Evolutionary conservation across 805 yeast genomes (phyloP), one percentile per base, ranked within the genome.

Genomic region (Lipomyces sp.): DNA sequence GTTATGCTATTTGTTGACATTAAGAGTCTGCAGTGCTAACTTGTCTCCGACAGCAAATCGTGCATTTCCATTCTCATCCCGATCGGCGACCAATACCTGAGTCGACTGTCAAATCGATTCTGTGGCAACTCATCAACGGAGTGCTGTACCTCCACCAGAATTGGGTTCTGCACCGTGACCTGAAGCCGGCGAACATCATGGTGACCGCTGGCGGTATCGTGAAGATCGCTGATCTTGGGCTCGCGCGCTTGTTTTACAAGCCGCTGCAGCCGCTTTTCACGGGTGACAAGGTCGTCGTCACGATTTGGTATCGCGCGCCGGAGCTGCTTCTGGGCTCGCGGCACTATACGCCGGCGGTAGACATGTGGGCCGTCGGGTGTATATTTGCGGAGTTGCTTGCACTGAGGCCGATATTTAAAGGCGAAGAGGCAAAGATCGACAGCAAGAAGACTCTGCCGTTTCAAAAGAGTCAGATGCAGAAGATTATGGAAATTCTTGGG

Each of bases 101-200:
- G 52, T 69, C 77, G 39, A 84, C 89, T 41, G 73, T 90, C 22
- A 88, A 90, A 63, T 84, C 95, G 1, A 83, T 90, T 24, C 77
- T 88, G 67, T 89, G 93, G 89, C 99, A 93, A 70, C 83, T 95
- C 3, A 68, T 93, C 24, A 86, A 86, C 62, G 99, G 98, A 3
- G 90, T 93, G 1, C 81, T 89, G 0, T 93, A 83, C 64, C 69
- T 93, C 38, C 99, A 93, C 68, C 91, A 89, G 67, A 91, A 93
- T 68, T 93, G 98, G 98, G 82, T 93, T 2, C 72, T 93, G 44
- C 99, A 93, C 68, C 76, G 99, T 55, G 99, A 93, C 69, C 75
- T 93, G 57, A 93, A 93, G 63, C 99, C 99, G 1, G 98, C 98
- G 1, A 91, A 91, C 69, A 91, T 93, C 58, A 93, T 91, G 98